A percentile compares a stretch with the other conserved stretches of the same genome.
These are phyloP conservation scores for Aspergillus funiculosus DNA, from an alignment of 495 filamentous ascomycete genomes.

Conservation along the genomic window DNA sequence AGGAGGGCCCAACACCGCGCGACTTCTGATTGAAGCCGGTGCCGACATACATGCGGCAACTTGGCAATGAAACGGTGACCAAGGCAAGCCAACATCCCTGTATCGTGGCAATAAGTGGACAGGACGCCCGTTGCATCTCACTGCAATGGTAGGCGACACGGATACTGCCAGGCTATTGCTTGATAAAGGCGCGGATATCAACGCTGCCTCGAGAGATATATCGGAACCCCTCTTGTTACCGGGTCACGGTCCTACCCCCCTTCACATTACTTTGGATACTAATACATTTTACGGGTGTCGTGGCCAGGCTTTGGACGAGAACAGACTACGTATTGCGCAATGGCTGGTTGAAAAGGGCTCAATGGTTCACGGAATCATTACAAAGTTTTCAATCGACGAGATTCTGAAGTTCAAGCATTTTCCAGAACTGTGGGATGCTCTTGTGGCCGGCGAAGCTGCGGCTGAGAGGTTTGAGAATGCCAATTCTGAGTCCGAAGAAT, in stretches of 20 bases:
- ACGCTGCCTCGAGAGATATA: not conserved
- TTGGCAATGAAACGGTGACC: not conserved
- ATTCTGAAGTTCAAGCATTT: constrained; percentile 6
- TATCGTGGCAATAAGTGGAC: not conserved
- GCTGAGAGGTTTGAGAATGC: too few relatives aligned
- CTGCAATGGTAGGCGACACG: constrained; percentile 5
- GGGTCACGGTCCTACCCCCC: constrained; percentile 2
- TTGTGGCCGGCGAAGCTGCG: too few relatives aligned
- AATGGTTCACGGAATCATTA: not conserved
- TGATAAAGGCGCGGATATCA: constrained; percentile 1
- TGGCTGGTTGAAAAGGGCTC: not conserved
- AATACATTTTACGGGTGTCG: not conserved
- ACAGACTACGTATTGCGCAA: not conserved
- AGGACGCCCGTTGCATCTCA: constrained; percentile 4
- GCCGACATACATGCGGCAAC: constrained; percentile 1
- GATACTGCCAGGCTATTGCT: constrained; percentile 5
- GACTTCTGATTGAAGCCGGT: constrained; percentile 2
- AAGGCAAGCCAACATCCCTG: constrained; percentile 3
- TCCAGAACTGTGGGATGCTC: constrained; percentile 3
- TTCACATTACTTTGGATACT: constrained; percentile 1
- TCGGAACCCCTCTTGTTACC: not conserved
- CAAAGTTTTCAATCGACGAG: not conserved
- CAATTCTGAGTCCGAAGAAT: too few relatives aligned
- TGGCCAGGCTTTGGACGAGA: not conserved
- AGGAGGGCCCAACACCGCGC: constrained; percentile 1